Evolutionary conservation across 1,139 yeast genomes (phyloP), one percentile per base, ranked within the genome.

Genomic region (Geotrichum phurueaensis): DNA sequence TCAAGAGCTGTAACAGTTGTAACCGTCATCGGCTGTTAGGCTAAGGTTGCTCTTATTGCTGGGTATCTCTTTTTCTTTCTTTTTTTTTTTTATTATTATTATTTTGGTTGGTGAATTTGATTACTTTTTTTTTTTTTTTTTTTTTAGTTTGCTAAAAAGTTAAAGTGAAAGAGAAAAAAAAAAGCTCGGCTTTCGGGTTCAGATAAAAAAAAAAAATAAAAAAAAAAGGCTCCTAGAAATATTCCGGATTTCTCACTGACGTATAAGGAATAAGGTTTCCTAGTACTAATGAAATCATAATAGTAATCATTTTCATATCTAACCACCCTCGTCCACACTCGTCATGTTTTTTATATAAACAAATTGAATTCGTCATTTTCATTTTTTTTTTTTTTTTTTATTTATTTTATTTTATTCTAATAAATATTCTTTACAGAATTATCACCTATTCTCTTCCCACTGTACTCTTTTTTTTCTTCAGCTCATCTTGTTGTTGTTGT

Each of bases 151-250:
- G 18, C 45, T 36, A 6, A 36, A 6, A 12, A n/a, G n/a, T n/a
- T n/a, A n/a, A 12, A 36, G 18, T 5, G 47, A 10, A 10, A 15
- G 7, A 13, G 18, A 3, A 31, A 51, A 7, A 51, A 51, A 51
- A 20, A 27, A 23, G 15, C 22, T 13, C 27, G 18, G 18, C 15
- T 29, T 51, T 29, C 18, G 18, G 15, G 18, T 51, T 51, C 18
- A 50, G n/a, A n/a, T 13, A n/a, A 6, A 2, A 18, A 51, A n/a
- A 23, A n/a, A 6, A 2, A 18, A 51, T 13, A 51, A 12, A 51
- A 51, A 51, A 51, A 31, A 51, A 51, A 29, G 53, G 53, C 36
- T 51, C 25, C 47, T 22, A 39, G 47, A 39, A 39, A 39, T 39
- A 15, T 39, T 39, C 47, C 47, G 47, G 47, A 39, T 39, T 39